These are phyloP conservation scores for Allium fistulosum DNA, from an alignment of 106 monocot genomes.

Conservation along the genomic window DNA sequence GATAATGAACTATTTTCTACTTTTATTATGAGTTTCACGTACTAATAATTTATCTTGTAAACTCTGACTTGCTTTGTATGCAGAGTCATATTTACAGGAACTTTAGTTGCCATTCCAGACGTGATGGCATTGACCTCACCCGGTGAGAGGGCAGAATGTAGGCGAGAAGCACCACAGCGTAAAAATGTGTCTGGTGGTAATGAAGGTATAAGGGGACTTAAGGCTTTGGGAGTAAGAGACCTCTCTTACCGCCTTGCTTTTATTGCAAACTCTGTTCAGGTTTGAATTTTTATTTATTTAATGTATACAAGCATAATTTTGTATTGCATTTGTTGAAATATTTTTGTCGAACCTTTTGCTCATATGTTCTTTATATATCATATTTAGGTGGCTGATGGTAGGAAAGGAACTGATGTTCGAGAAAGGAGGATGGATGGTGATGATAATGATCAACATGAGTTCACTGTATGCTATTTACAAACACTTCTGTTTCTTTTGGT, in stretches of 20 bases:
- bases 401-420: constrained; percentile 55
- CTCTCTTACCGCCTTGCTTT: constrained; percentile 93
- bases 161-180: constrained; percentile 71
- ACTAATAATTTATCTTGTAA: too few species aligned
- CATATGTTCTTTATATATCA: constrained; percentile 4
- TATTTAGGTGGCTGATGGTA: constrained; percentile 68
- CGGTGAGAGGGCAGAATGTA: constrained; percentile 88
- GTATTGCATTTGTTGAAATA: constrained; percentile 1
- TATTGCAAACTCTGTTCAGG: constrained; percentile 96
- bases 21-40: too few species aligned
- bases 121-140: constrained; percentile 92
- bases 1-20: too few species aligned
- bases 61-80: neutral
- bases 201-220: constrained; percentile 81
- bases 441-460: constrained; percentile 65
- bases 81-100: constrained; percentile 88
- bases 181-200: constrained; percentile 57
- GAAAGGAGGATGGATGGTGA: constrained; percentile 72
- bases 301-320: neutral
- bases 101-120: constrained; percentile 87
- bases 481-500: too few species aligned
- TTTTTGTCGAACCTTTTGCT: neutral
- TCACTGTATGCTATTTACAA: constrained; percentile 51
- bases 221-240: constrained; percentile 82
- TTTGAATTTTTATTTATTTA: constrained; percentile 6